These are phyloP conservation scores for Scleroderma citrinum DNA, from an alignment of 768 basidiomycete genomes.

Conservation along the genomic window DNA sequence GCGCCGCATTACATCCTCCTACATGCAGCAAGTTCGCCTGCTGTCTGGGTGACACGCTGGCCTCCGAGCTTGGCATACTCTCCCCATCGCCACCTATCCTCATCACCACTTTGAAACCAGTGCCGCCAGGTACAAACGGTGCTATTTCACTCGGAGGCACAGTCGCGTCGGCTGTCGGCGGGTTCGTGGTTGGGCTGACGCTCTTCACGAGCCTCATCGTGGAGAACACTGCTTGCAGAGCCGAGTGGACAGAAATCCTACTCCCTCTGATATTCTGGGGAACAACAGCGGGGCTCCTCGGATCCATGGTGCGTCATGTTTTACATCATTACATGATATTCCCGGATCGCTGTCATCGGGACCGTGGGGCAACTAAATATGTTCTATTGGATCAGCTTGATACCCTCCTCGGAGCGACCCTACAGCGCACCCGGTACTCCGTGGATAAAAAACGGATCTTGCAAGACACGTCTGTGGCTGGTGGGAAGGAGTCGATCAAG, in stretches of 20 bases:
- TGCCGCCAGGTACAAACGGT: slow-evolving; percentile 91
- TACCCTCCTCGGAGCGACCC: slow-evolving; percentile 79
- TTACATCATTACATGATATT: not conserved
- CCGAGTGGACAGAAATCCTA: slow-evolving; percentile 33
- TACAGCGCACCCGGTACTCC: slow-evolving; percentile 78
- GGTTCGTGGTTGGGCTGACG: slow-evolving; percentile 60
- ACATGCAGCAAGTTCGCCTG: slow-evolving; percentile 78
- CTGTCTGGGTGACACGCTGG: slow-evolving; percentile 88
- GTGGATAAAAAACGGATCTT: slow-evolving; percentile 54
- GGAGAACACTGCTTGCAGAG: slow-evolving; percentile 56
- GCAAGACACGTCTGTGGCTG: slow-evolving; percentile 42
- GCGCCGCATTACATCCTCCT: slow-evolving; percentile 1
- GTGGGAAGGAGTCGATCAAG: slow-evolving; percentile 42
- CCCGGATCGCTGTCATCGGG: no score
- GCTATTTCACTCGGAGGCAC: slow-evolving; percentile 76
- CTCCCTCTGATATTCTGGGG: slow-evolving; percentile 53
- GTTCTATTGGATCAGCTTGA: slow-evolving; percentile 55
- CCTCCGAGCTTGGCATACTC: slow-evolving; percentile 89
- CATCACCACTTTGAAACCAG: slow-evolving; percentile 67
- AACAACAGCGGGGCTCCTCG: slow-evolving; percentile 61
- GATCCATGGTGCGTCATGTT: slow-evolving; percentile 63
- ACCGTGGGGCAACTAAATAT: no score
- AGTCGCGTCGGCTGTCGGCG: slow-evolving; percentile 65
- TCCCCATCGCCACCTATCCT: slow-evolving; percentile 63
- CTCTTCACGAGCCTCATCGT: slow-evolving; percentile 51